phyloP scores from a whole-genome alignment of 495 filamentous ascomycete genomes.

The Penicillium cataractarum region DNA sequence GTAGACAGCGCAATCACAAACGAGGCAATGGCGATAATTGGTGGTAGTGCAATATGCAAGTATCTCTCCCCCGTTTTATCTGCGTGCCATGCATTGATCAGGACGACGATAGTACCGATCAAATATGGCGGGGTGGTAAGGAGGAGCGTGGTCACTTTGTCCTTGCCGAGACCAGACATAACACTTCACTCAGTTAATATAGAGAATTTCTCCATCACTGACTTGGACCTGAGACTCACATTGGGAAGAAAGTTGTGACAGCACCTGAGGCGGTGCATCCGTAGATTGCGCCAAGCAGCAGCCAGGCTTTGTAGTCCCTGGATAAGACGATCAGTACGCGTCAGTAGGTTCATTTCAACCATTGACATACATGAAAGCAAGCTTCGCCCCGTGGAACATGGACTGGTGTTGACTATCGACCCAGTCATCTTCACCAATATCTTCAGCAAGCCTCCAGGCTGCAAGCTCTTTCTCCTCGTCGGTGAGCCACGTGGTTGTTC shows the following conservation, averaged over 20 bases:
- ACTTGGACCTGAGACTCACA: slow-evolving; percentile 4
- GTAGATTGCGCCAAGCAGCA: slow-evolving; percentile 38
- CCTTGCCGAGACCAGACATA: slow-evolving; percentile 20
- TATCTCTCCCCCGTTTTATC: slow-evolving; percentile 76
- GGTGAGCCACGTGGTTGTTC: slow-evolving; percentile 69
- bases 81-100: slow-evolving; percentile 71
- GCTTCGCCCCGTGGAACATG: slow-evolving; percentile 64
- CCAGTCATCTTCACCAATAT: slow-evolving; percentile 76
- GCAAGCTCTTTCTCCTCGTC: slow-evolving; percentile 66
- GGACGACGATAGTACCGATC: slow-evolving; percentile 66
- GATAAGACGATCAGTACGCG: neutral
- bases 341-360: slow-evolving; percentile 59
- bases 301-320: slow-evolving; percentile 23
- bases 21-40: slow-evolving; percentile 64
- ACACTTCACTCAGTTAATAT: slow-evolving; percentile 11
- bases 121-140: slow-evolving; percentile 74
- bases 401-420: slow-evolving; percentile 57
- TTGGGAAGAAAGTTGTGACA: slow-evolving; percentile 79
- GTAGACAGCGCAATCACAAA: slow-evolving; percentile 71
- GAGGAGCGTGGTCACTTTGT: slow-evolving; percentile 48
- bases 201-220: neutral
- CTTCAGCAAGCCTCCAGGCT: slow-evolving; percentile 67
- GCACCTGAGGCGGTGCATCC: slow-evolving; percentile 66
- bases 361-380: slow-evolving; percentile 67
- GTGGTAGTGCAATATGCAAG: slow-evolving; percentile 67